Evolutionary conservation across 2,329 filamentous ascomycete species (phyloP).

Genomic region (Volutella citrinella): DNA sequence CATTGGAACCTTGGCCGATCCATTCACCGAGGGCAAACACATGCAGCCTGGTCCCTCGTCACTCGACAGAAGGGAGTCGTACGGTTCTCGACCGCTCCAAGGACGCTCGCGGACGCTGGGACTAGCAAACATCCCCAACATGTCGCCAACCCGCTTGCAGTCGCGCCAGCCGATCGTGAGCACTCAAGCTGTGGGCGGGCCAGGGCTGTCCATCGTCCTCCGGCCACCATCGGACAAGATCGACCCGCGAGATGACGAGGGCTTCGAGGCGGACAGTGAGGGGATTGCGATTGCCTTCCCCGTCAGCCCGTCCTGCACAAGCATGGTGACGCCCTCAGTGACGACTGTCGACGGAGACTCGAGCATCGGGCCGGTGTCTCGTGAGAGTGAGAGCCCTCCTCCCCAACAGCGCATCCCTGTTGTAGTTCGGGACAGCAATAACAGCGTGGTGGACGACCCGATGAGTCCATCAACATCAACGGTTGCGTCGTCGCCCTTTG

Average conservation of each 20-base stretch:
- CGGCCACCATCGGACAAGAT: conserved; percentile 16
- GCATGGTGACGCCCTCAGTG: conserved; percentile 23
- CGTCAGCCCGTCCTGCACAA: conserved; percentile 20
- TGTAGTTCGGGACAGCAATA: conserved; percentile 12
- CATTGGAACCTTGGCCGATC: conserved; percentile 21
- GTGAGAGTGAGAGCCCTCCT: conserved; percentile 13
- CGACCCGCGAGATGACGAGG: conserved; percentile 9
- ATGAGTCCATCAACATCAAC: conserved; percentile 18
- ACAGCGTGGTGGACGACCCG: conserved; percentile 2
- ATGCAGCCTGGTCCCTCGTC: conserved; percentile 2
- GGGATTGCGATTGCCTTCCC: conserved; percentile 19
- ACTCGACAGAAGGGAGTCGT: conserved; percentile 11
- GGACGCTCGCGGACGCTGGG: conserved; percentile 21
- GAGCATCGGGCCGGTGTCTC: conserved; percentile 7
- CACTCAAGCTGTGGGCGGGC: conserved; percentile 20
- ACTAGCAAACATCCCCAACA: conserved; percentile 11
- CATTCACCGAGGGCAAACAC: conserved; percentile 27
- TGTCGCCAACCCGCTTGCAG: conserved; percentile 12
- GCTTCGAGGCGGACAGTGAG: conserved; percentile 12
- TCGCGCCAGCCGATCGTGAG: conserved; percentile 21
- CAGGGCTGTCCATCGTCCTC: conserved; percentile 14
- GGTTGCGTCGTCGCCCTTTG: conserved; percentile 29
- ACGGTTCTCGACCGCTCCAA: conserved; percentile 15
- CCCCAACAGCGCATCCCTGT: conserved; percentile 7
- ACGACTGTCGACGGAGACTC: conserved; percentile 17